These are phyloP conservation scores for Aurantiochytrium sp. DNA, from an alignment of 108 stramenopile species.

Conservation along the genomic window DNA sequence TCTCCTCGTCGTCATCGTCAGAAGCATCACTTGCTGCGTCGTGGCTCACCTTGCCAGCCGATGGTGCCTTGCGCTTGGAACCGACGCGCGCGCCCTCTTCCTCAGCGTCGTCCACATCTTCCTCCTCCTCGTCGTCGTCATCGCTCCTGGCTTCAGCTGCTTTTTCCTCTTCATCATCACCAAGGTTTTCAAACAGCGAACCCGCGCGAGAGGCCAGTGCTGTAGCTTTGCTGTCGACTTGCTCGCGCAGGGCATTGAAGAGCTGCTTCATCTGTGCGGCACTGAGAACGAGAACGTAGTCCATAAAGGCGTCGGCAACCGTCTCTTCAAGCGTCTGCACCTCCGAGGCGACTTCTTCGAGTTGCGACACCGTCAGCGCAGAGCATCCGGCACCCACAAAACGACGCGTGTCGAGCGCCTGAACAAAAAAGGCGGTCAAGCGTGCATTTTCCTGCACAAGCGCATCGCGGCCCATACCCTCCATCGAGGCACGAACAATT, in stretches of 20 bases:
- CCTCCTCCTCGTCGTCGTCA: background rate
- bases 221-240: background rate
- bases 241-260: background rate
- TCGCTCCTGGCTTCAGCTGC: background rate
- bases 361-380: background rate
- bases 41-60: too few species aligned
- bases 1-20: background rate
- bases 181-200: background rate
- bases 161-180: background rate
- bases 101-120: background rate
- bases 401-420: background rate
- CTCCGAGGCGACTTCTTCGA: background rate
- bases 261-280: background rate
- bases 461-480: background rate
- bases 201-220: background rate
- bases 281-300: background rate
- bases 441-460: background rate
- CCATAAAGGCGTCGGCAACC: background rate
- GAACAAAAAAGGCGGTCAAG: background rate
- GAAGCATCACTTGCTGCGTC: too few species aligned
- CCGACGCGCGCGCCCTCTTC: background rate
- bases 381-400: background rate
- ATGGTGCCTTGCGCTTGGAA: background rate
- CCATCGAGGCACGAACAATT: background rate
- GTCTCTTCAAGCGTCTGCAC: background rate